These are phyloP conservation scores for Centella asiatica DNA, from an alignment of 129 eudicot species.

Conservation along the genomic window DNA sequence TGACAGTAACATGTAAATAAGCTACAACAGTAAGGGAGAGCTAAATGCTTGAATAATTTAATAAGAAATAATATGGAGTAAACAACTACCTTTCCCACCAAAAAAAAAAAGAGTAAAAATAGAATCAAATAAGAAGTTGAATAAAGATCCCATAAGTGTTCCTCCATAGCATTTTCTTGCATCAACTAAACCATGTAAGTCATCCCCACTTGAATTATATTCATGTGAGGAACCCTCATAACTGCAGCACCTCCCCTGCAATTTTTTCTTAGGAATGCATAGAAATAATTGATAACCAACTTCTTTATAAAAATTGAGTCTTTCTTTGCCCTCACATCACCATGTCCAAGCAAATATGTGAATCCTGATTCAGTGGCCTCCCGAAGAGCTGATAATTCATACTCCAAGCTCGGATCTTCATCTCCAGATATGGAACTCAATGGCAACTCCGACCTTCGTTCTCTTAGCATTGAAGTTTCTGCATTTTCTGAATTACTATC, in stretches of 20 bases:
- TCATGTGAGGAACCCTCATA: slow-evolving; percentile 76
- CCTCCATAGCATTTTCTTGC: neutral
- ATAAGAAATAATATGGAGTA: no score
- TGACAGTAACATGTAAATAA: no score
- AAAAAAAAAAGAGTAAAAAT: no score
- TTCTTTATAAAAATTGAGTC: slow-evolving; percentile 67
- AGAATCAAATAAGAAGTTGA: no score
- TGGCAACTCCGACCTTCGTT: slow-evolving; percentile 29
- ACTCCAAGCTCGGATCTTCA: slow-evolving; percentile 71
- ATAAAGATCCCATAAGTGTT: no score
- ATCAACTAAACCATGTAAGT: slow-evolving; percentile 66
- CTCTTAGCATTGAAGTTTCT: slow-evolving; percentile 16
- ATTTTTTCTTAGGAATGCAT: slow-evolving; percentile 70
- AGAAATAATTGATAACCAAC: slow-evolving; percentile 66
- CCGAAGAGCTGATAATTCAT: slow-evolving; percentile 65
- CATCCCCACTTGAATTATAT: slow-evolving; percentile 69
- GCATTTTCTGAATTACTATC: slow-evolving; percentile 28
- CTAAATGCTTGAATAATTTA: no score
- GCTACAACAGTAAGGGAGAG: no score
- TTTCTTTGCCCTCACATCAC: slow-evolving; percentile 72
- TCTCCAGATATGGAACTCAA: slow-evolving; percentile 42
- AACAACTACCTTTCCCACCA: no score
- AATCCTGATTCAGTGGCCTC: slow-evolving; percentile 84
- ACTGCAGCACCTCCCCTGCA: slow-evolving; percentile 87
- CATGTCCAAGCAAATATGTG: slow-evolving; percentile 75